A percentile compares a stretch with the other conserved stretches of the same genome.
Conservation (phyloP, 768 basidiomycete genomes). For the Boletus bicolor region DNA sequence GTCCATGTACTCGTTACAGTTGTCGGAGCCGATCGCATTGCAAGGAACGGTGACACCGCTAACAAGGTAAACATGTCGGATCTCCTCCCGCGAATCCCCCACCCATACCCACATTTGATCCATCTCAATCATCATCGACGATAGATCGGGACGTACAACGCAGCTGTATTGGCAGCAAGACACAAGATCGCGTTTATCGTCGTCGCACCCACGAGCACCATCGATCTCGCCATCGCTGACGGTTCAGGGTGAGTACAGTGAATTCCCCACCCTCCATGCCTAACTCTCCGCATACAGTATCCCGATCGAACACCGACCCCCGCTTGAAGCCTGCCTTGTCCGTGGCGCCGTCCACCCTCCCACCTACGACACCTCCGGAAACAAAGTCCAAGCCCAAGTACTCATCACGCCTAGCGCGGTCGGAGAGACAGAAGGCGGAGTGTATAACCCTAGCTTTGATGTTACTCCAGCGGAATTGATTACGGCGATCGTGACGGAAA, state of each 20-base stretch:
- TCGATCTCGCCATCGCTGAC: conserved; percentile 76
- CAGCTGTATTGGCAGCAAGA: conserved; percentile 84
- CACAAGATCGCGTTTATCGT: conserved; percentile 91
- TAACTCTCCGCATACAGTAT: conserved; percentile 43
- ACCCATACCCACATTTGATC: not conserved
- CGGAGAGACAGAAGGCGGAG: conserved; percentile 25
- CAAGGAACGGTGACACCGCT: conserved; percentile 92
- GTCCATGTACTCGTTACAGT: conserved; percentile 36
- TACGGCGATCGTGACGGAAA: conserved; percentile 93
- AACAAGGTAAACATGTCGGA: conserved; percentile 65
- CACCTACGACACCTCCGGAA: conserved; percentile 36
- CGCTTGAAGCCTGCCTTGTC: conserved; percentile 84
- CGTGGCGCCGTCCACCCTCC: conserved; percentile 74
- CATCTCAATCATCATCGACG: not conserved
- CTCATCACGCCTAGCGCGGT: conserved; percentile 75
- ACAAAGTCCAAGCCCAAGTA: conserved; percentile 68
- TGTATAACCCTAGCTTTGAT: conserved; percentile 96
- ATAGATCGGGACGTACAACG: conserved; percentile 92
- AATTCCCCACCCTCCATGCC: no score
- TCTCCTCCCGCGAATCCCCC: not conserved
- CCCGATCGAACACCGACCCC: conserved; percentile 89
- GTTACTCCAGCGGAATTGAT: conserved; percentile 94
- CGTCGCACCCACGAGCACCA: conserved; percentile 87
- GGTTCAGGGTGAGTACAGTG: conserved; percentile 50
- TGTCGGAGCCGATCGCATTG: conserved; percentile 87